Conservation (phyloP, 208 protist genomes). For the Crithidia acanthocephali region DNA sequence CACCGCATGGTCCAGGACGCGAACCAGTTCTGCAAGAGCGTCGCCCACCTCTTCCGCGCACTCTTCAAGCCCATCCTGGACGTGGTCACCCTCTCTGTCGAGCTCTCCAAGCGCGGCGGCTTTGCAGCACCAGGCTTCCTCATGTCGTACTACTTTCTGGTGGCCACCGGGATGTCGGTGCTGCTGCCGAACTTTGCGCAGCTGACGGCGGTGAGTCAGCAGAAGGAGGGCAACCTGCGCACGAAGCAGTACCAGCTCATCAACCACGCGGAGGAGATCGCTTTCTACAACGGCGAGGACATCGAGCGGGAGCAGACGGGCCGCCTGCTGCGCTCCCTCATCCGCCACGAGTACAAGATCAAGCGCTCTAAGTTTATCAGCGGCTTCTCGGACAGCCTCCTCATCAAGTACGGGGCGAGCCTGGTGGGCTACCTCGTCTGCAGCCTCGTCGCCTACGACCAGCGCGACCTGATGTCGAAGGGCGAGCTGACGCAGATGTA, state of each 20-base stretch:
- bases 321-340: slow-evolving; percentile 62
- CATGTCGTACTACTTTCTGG: slow-evolving; percentile 77
- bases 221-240: slow-evolving; percentile 83
- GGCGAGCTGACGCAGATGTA: slow-evolving; percentile 72
- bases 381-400: slow-evolving; percentile 57
- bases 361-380: slow-evolving; percentile 76
- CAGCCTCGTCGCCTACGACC: slow-evolving; percentile 52
- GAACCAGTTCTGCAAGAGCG: slow-evolving; percentile 73
- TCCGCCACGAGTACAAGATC: slow-evolving; percentile 68
- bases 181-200: slow-evolving; percentile 76
- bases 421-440: slow-evolving; percentile 79
- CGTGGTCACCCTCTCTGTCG: slow-evolving; percentile 72
- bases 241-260: slow-evolving; percentile 82
- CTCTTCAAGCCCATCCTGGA: slow-evolving; percentile 85
- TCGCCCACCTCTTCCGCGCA: slow-evolving; percentile 72
- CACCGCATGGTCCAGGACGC: slow-evolving; percentile 81
- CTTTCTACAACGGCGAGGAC: slow-evolving; percentile 90
- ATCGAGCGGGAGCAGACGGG: slow-evolving; percentile 81
- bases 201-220: slow-evolving; percentile 67
- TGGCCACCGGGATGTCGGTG: slow-evolving; percentile 57
- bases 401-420: slow-evolving; percentile 84
- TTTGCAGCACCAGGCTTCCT: slow-evolving; percentile 58
- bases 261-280: slow-evolving; percentile 90
- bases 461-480: slow-evolving; percentile 39
- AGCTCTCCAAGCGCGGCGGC: slow-evolving; percentile 60